Base-by-base conservation (phyloP, 2,329 filamentous ascomycete species). In the Sporothrix schenckii region DNA sequence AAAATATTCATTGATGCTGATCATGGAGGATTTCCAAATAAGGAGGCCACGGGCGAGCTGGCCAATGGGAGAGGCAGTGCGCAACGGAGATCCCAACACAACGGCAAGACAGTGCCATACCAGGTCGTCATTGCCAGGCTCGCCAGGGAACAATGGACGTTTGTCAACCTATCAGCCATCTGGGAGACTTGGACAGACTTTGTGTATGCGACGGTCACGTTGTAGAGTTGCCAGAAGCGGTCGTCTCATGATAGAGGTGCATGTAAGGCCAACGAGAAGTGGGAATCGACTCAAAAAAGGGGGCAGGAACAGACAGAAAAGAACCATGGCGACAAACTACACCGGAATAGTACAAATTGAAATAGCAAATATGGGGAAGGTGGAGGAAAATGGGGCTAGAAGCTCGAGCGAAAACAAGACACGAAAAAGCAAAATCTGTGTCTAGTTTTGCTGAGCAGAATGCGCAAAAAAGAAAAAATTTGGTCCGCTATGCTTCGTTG, bases 401-500 rank as follows among this genome's bases (percentile, higher is more conserved):
- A 63, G n/a, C 39, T 24, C 13, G 39, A 61, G 34, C 53, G 27
- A 34, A 44, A 39, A 44, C 56, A 24, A 61, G 6, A 61, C 39
- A 39, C 34, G 56, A 7, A 16, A 30, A 54, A 27, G 13, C 11
- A 27, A 41, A 60, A n/a, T 24, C n/a, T 61, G 14, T 10, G n/a
- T 44, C 39, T 61, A 24, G 2, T 24, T 61, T 24, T 16, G 56
- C 44, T n/a, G 39, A 61, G 34, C n/a, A 41, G 1, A 30, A 56
- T 16, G 58, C 27, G 60, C 4, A 41, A 65, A 41, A 65, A 65
- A 49, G 24, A 65, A 41, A 65, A 65, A 65, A 41, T 41, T 65
- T 65, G 60, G 60, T 49, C 60, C 60, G 60, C 60, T 30, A 30
- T 49, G 60, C 41, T 44, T 39, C 56, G 56, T 61, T 61, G 44